A percentile compares a stretch with the other conserved stretches of the same genome.
Conservation (phyloP, 2,329 filamentous ascomycete species). For the Aspergillus awamori region DNA sequence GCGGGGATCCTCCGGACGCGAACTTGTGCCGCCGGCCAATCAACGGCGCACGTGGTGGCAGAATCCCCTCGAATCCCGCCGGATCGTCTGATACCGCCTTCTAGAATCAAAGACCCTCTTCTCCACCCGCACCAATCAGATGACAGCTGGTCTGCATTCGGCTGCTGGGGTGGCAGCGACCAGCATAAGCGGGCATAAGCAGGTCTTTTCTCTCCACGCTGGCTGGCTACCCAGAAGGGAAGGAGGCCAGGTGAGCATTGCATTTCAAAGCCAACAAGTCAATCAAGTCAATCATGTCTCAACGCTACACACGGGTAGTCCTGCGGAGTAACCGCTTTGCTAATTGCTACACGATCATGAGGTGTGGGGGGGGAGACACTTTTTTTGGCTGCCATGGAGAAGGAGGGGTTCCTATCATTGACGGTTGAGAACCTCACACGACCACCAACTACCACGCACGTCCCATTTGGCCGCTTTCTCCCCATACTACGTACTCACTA, state of each 20-base stretch:
- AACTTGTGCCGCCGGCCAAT: conserved; percentile 30
- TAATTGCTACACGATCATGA: not conserved
- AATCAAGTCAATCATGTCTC: too few relatives aligned
- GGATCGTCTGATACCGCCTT: conserved; percentile 24
- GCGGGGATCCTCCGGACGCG: conserved; percentile 1
- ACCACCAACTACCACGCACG: not conserved
- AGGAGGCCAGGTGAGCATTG: conserved; percentile 2
- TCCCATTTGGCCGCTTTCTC: too few relatives aligned
- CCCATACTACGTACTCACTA: not conserved
- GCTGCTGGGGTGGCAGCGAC: not conserved
- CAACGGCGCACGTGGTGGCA: conserved; percentile 36
- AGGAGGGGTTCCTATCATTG: not conserved
- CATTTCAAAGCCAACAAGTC: too few relatives aligned
- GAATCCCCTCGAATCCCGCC: conserved; percentile 27
- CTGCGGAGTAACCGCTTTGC: not conserved
- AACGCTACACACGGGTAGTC: not conserved
- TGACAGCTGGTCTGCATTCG: not conserved
- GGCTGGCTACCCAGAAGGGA: not conserved
- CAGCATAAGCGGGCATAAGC: not conserved
- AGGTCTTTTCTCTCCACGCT: not conserved
- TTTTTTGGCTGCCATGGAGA: not conserved
- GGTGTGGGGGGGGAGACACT: not conserved
- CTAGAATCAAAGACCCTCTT: conserved; percentile 6
- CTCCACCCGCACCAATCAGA: not conserved
- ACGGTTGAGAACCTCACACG: not conserved